Evolutionary conservation across 2,329 filamentous ascomycete species (phyloP), one percentile per base, ranked within the genome.

Genomic region (Arthroderma uncinatum): DNA sequence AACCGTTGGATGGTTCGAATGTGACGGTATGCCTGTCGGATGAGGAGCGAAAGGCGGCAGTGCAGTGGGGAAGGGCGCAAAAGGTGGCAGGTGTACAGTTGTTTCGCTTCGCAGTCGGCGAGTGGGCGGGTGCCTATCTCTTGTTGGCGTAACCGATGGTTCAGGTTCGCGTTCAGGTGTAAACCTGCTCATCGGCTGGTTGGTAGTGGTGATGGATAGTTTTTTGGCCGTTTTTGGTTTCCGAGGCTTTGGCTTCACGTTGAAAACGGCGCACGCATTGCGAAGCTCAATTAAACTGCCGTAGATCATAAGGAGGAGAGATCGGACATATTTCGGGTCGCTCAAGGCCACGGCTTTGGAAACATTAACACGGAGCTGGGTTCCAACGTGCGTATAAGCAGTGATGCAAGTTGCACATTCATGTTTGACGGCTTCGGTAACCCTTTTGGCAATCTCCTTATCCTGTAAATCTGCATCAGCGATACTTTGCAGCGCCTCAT

Each of bases 221-320:
- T 55, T 57, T 21, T 58, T 59, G 16, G 34, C 39, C 12, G 62
- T 54, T 68, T 64, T 50, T 60, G 56, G 28, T n/a, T 53, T 30
- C 33, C 64, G 65, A 57, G 68, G 68, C 56, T 66, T 66, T 44
- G 60, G 56, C 53, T 66, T 65, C 36, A 74, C 64, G 33, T 70
- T 71, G 54, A 74, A 71, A 42, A 44, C 25, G 16, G 53, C 37
- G 64, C 79, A 81, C 40, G 80, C 78, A 65, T 84, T 84, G 54
- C 79, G 78, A 59, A 82, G 72, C 65, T 84, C 82, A 48, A 81
- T 69, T 53, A 82, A 66, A 60, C 80, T 79, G 52, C 78, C 77
- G 62, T 81, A 82, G 36, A 83, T 75, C 61, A 81, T 76, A 36
- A 82, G 74, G 69, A 85, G 75, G 44, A 83, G 72, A 14, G 77